phyloP scores from a whole-genome alignment of 2,329 filamentous ascomycete species.

The Nemania serpens region DNA sequence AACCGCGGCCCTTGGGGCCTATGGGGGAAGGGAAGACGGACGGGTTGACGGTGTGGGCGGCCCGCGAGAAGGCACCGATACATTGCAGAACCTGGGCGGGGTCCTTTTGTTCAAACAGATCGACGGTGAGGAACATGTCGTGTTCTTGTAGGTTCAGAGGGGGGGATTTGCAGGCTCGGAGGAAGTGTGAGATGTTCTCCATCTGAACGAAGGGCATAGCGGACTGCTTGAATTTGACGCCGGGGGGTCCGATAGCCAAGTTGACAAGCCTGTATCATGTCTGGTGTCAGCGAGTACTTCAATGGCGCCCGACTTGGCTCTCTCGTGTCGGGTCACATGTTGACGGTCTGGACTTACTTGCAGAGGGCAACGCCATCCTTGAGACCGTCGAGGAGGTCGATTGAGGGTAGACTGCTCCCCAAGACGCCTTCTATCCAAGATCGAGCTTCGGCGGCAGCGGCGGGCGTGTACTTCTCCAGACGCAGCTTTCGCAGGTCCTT shows the following conservation, averaged over 20 bases:
- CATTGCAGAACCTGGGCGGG: constrained; percentile 96
- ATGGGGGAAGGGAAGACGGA: constrained; percentile 74
- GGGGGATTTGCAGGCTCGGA: constrained; percentile 81
- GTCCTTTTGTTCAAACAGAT: constrained; percentile 94
- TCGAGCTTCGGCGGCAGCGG: constrained; percentile 82
- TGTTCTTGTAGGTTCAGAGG: constrained; percentile 89
- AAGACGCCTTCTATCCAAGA: constrained; percentile 84
- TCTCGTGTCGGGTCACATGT: neutral
- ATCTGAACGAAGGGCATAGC: constrained; percentile 98
- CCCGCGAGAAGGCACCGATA: constrained; percentile 86
- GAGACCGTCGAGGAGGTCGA: constrained; percentile 81
- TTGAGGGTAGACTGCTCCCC: constrained; percentile 70
- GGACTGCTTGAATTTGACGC: constrained; percentile 88
- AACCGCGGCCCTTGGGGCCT: constrained; percentile 68
- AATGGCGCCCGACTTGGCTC: neutral
- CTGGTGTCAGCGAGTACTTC: constrained; percentile 14
- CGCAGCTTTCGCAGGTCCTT: constrained; percentile 94
- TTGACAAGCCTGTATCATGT: constrained; percentile 75
- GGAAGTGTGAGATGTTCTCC: constrained; percentile 98
- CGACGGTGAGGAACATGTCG: constrained; percentile 95
- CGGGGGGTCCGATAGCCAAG: constrained; percentile 73
- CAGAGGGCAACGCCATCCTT: constrained; percentile 93
- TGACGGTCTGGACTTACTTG: constrained; percentile 64
- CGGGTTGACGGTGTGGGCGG: constrained; percentile 76
- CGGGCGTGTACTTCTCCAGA: constrained; percentile 88